phyloP scores from a whole-genome alignment of 306 rosid species.

The Carpinus viminea region DNA sequence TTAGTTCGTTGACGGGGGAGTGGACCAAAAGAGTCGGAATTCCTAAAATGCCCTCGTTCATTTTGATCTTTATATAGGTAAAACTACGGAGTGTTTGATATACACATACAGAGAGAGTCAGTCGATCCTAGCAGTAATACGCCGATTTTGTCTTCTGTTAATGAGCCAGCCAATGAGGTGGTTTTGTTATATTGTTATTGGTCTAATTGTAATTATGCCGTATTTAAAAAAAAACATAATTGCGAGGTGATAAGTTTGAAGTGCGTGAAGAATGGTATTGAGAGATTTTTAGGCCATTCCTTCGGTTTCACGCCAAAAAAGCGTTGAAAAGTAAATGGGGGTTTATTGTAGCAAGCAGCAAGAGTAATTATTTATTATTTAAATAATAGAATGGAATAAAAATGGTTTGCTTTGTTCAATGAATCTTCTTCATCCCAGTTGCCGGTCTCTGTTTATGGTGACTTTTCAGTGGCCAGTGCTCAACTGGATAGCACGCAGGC shows the following conservation, averaged over 20 bases:
- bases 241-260: neutral
- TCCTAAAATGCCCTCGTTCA: slow-evolving; percentile 30
- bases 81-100: slow-evolving; percentile 28
- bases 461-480: neutral
- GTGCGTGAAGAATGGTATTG: neutral
- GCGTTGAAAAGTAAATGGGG: slow-evolving; percentile 12
- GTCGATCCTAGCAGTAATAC: slow-evolving; percentile 18
- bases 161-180: neutral
- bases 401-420: too few relatives aligned
- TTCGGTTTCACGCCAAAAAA: slow-evolving; percentile 4
- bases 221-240: neutral
- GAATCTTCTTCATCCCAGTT: neutral
- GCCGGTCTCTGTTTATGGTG: neutral
- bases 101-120: neutral
- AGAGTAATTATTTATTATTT: neutral
- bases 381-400: neutral
- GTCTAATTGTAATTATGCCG: slow-evolving; percentile 18
- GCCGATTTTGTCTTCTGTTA: slow-evolving; percentile 41
- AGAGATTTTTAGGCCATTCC: slow-evolving; percentile 1
- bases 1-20: too few relatives aligned
- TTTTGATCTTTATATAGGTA: neutral
- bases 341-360: slow-evolving; percentile 5
- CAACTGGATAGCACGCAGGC: neutral
- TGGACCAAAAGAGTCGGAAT: neutral
- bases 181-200: neutral